These are phyloP conservation scores for Schizopora paradoxa DNA, from an alignment of 1,284 basidiomycete genomes.

Conservation along the genomic window DNA sequence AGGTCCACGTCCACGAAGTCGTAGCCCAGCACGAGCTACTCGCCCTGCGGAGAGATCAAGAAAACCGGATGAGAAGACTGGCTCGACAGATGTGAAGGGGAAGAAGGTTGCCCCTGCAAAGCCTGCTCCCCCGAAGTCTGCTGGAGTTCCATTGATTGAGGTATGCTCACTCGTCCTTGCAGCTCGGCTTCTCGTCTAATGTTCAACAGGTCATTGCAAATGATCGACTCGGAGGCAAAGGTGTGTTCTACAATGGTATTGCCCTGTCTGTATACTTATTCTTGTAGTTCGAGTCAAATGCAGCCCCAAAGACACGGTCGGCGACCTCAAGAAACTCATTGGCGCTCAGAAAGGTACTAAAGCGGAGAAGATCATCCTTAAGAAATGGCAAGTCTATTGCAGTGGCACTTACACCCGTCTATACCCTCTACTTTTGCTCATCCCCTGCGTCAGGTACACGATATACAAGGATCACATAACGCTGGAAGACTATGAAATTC, in stretches of 20 bases:
- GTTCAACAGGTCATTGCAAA: slow-evolving; percentile 81
- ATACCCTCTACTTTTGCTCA: not conserved
- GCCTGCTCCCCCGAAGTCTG: no score
- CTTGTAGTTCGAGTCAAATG: slow-evolving; percentile 85
- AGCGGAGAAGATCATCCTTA: slow-evolving; percentile 81
- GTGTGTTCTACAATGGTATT: slow-evolving; percentile 36
- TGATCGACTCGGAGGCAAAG: slow-evolving; percentile 95
- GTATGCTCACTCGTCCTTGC: not conserved
- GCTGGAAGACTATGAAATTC: slow-evolving; percentile 89
- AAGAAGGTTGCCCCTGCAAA: no score
- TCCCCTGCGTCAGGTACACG: slow-evolving; percentile 65
- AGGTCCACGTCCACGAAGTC: no score
- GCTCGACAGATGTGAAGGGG: no score
- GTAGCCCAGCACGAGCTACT: no score
- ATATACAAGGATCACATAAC: slow-evolving; percentile 95
- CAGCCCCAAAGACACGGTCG: slow-evolving; percentile 92
- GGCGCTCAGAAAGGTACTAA: slow-evolving; percentile 95
- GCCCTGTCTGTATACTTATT: not conserved
- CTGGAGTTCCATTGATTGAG: not conserved
- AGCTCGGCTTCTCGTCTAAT: not conserved
- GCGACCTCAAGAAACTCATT: slow-evolving; percentile 95
- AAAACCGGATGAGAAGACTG: no score
- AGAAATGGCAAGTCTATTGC: slow-evolving; percentile 78
- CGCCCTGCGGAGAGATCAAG: no score
- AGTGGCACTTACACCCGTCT: not conserved